Evolutionary conservation across 2,329 filamentous ascomycete genomes (phyloP).

Genomic region (Alternaria angustiovoidea): DNA sequence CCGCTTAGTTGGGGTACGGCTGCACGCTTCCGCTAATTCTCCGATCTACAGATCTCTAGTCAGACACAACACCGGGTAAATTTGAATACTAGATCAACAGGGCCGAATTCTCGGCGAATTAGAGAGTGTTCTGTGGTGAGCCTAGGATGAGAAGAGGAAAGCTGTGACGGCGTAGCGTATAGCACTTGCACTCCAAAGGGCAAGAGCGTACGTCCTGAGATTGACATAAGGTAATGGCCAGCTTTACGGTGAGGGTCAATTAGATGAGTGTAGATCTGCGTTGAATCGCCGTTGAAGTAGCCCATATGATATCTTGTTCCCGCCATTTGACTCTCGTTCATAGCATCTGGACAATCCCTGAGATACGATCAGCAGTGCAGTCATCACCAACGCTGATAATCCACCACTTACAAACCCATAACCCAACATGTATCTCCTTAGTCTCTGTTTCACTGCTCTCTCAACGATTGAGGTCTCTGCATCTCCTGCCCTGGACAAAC

Average conservation of each 20-base stretch:
- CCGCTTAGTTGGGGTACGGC: not conserved
- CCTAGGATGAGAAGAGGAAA: not conserved
- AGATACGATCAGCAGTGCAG: not conserved
- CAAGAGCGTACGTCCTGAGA: not conserved
- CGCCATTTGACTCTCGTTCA: not conserved
- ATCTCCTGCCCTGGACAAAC: constrained; percentile 16
- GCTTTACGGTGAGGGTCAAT: not conserved
- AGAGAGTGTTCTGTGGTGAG: not conserved
- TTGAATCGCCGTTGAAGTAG: not conserved
- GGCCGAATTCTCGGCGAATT: not conserved
- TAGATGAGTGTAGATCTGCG: not conserved
- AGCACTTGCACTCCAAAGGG: not conserved
- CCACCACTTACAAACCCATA: not conserved
- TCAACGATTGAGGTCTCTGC: not conserved
- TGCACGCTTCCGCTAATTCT: constrained; percentile 4
- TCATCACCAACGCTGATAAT: not conserved
- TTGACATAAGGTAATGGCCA: not conserved
- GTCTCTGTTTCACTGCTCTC: not conserved
- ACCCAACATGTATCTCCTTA: not conserved
- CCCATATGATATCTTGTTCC: not conserved
- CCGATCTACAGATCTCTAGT: not conserved
- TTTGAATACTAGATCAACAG: not conserved
- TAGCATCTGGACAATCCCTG: not conserved
- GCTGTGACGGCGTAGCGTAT: not conserved
- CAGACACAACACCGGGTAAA: constrained; percentile 5